Conservation (phyloP, 176 grass and related monocot species). For the Zea luxurians region DNA sequence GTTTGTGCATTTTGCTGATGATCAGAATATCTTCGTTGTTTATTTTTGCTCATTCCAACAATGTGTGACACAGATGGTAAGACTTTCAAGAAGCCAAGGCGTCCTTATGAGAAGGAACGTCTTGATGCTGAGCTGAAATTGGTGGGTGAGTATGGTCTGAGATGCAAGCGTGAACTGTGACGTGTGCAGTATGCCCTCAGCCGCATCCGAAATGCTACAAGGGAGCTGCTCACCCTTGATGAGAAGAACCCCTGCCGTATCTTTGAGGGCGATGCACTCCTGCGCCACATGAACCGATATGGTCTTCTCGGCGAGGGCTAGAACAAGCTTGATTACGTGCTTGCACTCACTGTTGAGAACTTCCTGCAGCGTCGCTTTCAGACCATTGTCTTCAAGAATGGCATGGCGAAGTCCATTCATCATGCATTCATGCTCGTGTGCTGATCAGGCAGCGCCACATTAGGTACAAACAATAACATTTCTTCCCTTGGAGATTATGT, state of each 20-base stretch:
- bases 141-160: constrained; percentile 66
- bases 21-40: not conserved
- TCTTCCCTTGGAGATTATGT: not conserved
- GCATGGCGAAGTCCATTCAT: constrained; percentile 69
- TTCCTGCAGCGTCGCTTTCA: constrained; percentile 65
- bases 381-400: constrained; percentile 70
- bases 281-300: constrained; percentile 69
- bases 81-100: constrained; percentile 76
- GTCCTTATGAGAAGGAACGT: constrained; percentile 77
- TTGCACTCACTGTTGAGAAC: constrained; percentile 70
- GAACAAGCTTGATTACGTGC: constrained; percentile 76
- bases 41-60: not conserved
- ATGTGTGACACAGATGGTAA: constrained; percentile 41
- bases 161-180: constrained; percentile 76
- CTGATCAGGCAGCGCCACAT: constrained; percentile 73
- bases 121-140: constrained; percentile 75
- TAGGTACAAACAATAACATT: constrained; percentile 20
- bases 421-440: constrained; percentile 70
- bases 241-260: constrained; percentile 46
- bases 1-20: not conserved
- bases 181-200: constrained; percentile 67
- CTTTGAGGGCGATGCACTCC: constrained; percentile 72
- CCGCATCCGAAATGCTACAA: constrained; percentile 61
- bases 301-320: constrained; percentile 60
- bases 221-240: constrained; percentile 61